phyloP scores from a whole-genome alignment of 176 grass and related monocot species.

The Metroxylon sagu region DNA sequence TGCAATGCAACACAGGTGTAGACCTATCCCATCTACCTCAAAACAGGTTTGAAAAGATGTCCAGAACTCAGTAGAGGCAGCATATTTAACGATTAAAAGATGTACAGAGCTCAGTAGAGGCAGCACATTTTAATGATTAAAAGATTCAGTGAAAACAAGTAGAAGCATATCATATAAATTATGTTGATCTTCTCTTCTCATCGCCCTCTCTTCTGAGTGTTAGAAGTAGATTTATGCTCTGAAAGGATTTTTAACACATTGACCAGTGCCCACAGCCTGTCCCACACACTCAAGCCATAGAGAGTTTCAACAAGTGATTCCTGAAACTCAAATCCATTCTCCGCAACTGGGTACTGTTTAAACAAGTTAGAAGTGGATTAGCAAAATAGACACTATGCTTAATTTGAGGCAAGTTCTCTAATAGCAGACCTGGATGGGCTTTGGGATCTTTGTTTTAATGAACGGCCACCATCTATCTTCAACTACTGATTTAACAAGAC shows the following conservation, averaged over 20 bases:
- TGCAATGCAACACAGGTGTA: too few species aligned
- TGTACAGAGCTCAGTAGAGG: too few species aligned
- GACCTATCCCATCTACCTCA: too few species aligned
- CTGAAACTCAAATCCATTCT: conserved; percentile 90
- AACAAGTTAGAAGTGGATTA: conserved; percentile 4
- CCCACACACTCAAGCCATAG: conserved; percentile 74
- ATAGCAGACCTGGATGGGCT: conserved; percentile 78
- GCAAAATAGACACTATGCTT: neutral
- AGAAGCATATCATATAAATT: too few species aligned
- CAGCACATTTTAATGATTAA: too few species aligned
- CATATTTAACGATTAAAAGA: too few species aligned
- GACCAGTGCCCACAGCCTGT: conserved; percentile 60
- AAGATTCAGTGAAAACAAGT: too few species aligned
- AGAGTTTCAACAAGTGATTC: conserved; percentile 74
- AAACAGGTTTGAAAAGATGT: too few species aligned
- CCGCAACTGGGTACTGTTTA: conserved; percentile 76
- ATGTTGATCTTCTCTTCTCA: conserved; percentile 3
- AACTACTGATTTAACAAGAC: conserved; percentile 86
- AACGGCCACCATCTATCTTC: conserved; percentile 97
- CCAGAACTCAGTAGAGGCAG: too few species aligned
- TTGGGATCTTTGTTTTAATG: conserved; percentile 80
- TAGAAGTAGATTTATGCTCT: conserved; percentile 40
- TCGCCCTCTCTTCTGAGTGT: conserved; percentile 37
- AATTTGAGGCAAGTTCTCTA: neutral
- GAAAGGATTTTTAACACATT: conserved; percentile 72